phyloP scores from a whole-genome alignment of 163 green algal species.

The Chlamydomonas reinhardtii region DNA sequence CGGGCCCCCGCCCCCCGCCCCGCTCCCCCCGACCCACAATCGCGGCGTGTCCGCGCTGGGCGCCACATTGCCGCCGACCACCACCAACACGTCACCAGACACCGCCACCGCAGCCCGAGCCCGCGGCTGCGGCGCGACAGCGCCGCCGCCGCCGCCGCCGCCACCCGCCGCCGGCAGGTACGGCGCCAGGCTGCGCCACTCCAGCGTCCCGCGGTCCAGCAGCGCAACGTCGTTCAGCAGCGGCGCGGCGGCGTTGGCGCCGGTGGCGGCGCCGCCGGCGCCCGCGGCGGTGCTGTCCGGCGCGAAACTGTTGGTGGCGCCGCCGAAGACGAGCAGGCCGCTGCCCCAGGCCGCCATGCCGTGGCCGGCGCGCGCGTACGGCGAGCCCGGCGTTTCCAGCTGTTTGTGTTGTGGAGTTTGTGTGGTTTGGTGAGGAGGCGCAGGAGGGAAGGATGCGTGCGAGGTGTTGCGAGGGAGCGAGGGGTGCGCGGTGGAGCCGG shows the following conservation, averaged over 20 bases:
- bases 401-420: neutral
- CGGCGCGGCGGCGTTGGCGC: neutral
- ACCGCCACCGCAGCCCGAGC: neutral
- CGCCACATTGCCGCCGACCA: neutral
- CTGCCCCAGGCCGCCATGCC: neutral
- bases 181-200: conserved; percentile 1
- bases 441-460: no score
- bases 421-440: no score
- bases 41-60: neutral
- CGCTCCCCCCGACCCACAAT: no score
- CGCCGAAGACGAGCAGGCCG: neutral
- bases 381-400: neutral
- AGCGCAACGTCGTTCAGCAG: neutral
- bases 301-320: neutral
- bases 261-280: neutral
- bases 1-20: no score
- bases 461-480: no score
- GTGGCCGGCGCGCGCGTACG: neutral
- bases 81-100: neutral
- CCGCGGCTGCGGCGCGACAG: neutral
- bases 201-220: neutral
- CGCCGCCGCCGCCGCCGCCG: neutral
- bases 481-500: no score
- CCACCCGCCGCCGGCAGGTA: neutral
- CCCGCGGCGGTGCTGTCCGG: no score